Evolutionary conservation across 208 protist genomes (phyloP).

Genomic region (Crithidia thermophila): DNA sequence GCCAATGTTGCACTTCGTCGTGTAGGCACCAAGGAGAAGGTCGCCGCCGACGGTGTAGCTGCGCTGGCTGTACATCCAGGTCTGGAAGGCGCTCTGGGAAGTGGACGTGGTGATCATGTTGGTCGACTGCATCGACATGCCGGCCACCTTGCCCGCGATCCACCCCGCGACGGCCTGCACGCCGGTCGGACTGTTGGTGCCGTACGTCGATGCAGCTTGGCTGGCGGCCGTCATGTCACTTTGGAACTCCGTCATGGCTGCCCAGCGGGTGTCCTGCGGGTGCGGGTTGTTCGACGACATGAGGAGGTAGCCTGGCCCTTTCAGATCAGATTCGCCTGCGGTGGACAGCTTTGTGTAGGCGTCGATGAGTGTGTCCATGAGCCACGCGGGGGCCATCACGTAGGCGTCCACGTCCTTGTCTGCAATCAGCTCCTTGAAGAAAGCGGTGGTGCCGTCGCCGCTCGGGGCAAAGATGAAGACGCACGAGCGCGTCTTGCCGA

Average conservation of each 20-base stretch:
- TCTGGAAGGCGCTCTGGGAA: neutral
- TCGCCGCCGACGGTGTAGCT: conserved; percentile 16
- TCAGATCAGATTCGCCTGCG: neutral
- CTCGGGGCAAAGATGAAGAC: conserved; percentile 16
- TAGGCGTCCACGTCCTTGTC: neutral
- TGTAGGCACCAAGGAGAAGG: conserved; percentile 13
- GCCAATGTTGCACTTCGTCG: conserved; percentile 14
- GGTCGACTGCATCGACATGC: conserved; percentile 5
- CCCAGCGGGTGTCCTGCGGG: conserved; percentile 16
- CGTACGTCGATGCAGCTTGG: neutral
- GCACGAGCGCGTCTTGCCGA: neutral
- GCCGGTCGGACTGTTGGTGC: neutral
- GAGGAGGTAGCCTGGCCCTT: neutral
- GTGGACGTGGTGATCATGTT: neutral
- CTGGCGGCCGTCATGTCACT: neutral
- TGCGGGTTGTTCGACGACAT: conserved; percentile 26
- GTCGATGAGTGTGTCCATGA: conserved; percentile 6
- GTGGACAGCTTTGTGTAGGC: neutral
- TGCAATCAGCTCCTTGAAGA: conserved; percentile 1
- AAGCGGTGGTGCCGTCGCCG: neutral
- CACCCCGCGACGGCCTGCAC: conserved; percentile 12
- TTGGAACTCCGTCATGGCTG: neutral
- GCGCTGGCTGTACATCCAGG: neutral
- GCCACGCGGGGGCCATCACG: conserved; percentile 21
- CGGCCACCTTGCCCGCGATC: conserved; percentile 3